Evolutionary conservation across 441 rosid species (phyloP).

Genomic region (Euphorbia neoarborescens): DNA sequence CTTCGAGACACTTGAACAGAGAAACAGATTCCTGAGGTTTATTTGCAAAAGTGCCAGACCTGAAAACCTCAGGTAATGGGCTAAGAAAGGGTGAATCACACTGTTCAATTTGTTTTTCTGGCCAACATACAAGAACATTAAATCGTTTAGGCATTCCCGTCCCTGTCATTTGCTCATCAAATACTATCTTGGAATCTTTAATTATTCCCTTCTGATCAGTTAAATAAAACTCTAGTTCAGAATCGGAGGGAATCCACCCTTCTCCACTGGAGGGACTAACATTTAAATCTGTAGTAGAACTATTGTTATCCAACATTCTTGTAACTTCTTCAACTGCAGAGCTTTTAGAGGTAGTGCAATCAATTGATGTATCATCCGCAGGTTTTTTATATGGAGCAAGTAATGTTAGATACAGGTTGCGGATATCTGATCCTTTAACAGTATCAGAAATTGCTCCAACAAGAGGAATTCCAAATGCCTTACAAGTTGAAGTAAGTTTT

Average conservation of each 20-base stretch:
- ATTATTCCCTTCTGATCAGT: conserved; percentile 62
- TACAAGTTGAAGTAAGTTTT: conserved; percentile 36
- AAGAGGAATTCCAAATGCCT: conserved; percentile 60
- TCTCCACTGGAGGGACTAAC: conserved; percentile 26
- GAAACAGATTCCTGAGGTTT: conserved; percentile 51
- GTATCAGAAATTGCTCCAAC: conserved; percentile 52
- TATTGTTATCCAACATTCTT: conserved; percentile 25
- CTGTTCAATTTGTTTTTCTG: conserved; percentile 37
- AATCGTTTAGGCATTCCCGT: conserved; percentile 25
- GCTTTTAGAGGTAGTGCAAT: conserved; percentile 29
- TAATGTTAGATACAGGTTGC: conserved; percentile 46
- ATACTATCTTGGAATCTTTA: conserved; percentile 41
- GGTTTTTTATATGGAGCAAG: conserved; percentile 51
- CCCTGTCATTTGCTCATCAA: conserved; percentile 31
- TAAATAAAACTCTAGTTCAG: conserved; percentile 53
- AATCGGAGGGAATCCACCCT: conserved; percentile 38
- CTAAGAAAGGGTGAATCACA: conserved; percentile 39
- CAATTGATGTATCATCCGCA: conserved; percentile 30
- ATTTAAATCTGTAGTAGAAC: conserved; percentile 26
- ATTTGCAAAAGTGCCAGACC: conserved; percentile 29
- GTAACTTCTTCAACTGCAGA: conserved; percentile 33
- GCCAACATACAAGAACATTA: conserved; percentile 45
- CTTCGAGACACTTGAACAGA: conserved; percentile 58
- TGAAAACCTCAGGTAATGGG: conserved; percentile 47
- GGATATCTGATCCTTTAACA: conserved; percentile 50